Evolutionary conservation across 305 asterid genomes (phyloP).

Genomic region (Fraxinus baroniana): DNA sequence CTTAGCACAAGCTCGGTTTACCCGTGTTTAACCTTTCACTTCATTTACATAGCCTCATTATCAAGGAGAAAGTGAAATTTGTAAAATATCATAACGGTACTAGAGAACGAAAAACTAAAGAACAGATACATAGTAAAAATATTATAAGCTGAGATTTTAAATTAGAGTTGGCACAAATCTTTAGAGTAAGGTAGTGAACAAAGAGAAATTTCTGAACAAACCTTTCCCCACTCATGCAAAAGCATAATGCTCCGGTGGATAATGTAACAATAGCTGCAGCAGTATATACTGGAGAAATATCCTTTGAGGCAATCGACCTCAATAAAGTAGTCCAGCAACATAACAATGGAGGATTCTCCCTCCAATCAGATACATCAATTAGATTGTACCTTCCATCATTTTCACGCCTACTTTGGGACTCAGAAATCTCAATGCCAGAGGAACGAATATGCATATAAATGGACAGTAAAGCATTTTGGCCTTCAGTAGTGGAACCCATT

Average conservation of each 20-base stretch:
- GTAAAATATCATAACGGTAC: not conserved
- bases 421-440: conserved; percentile 45
- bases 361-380: conserved; percentile 55
- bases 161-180: conserved; percentile 16
- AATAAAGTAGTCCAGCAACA: conserved; percentile 69
- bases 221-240: conserved; percentile 75
- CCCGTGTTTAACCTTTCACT: not conserved
- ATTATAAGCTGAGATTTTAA: conserved; percentile 12
- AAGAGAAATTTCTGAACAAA: conserved; percentile 24
- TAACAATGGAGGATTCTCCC: conserved; percentile 67
- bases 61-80: not conserved
- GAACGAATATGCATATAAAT: conserved; percentile 38
- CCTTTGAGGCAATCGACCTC: conserved; percentile 50
- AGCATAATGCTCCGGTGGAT: conserved; percentile 62
- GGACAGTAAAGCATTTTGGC: conserved; percentile 64
- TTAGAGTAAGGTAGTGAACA: conserved; percentile 21
- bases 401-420: conserved; percentile 41
- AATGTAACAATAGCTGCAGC: conserved; percentile 57
- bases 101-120: not conserved
- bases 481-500: conserved; percentile 57
- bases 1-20: conserved; percentile 11
- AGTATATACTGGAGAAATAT: conserved; percentile 50
- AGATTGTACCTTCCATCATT: conserved; percentile 35
- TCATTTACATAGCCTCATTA: not conserved
- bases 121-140: conserved; percentile 10